Evolutionary conservation across 176 grass and related monocot species (phyloP).

Genomic region (Guadua angustifolia): DNA sequence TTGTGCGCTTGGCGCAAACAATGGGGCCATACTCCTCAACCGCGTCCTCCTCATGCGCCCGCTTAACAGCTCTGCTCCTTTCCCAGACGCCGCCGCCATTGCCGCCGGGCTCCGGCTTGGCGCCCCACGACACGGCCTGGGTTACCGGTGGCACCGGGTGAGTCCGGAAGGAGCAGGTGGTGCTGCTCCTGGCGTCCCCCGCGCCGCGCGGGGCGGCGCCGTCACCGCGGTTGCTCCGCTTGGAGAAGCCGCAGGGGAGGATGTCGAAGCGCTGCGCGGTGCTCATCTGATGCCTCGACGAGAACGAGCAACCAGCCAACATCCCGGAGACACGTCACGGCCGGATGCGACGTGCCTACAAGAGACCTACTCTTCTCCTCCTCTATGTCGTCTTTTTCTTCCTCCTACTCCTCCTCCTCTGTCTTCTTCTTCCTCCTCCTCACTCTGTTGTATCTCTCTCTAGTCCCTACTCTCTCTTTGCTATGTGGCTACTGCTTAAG

Average conservation of each 20-base stretch:
- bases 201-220: slow-evolving; percentile 52
- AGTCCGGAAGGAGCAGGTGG: slow-evolving; percentile 65
- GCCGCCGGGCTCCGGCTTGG: slow-evolving; percentile 51
- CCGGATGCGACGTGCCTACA: slow-evolving; percentile 30
- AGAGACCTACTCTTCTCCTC: slow-evolving; percentile 10
- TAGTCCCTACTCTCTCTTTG: slow-evolving; percentile 21
- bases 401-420: background rate
- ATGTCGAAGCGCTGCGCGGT: slow-evolving; percentile 74
- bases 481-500: slow-evolving; percentile 45
- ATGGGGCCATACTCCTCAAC: slow-evolving; percentile 57
- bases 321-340: slow-evolving; percentile 59
- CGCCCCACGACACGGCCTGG: slow-evolving; percentile 57
- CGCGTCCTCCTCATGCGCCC: slow-evolving; percentile 57
- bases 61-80: slow-evolving; percentile 58
- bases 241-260: slow-evolving; percentile 84
- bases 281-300: slow-evolving; percentile 91
- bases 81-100: slow-evolving; percentile 46
- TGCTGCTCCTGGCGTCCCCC: slow-evolving; percentile 48
- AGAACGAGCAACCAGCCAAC: slow-evolving; percentile 96
- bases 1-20: slow-evolving; percentile 73
- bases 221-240: slow-evolving; percentile 42
- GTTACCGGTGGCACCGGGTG: slow-evolving; percentile 57
- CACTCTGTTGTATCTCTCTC: background rate
- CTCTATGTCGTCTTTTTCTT: background rate
- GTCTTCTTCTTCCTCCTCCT: background rate